These are phyloP conservation scores for Pichia phayaonensis DNA, from an alignment of 805 yeast species.

Conservation along the genomic window DNA sequence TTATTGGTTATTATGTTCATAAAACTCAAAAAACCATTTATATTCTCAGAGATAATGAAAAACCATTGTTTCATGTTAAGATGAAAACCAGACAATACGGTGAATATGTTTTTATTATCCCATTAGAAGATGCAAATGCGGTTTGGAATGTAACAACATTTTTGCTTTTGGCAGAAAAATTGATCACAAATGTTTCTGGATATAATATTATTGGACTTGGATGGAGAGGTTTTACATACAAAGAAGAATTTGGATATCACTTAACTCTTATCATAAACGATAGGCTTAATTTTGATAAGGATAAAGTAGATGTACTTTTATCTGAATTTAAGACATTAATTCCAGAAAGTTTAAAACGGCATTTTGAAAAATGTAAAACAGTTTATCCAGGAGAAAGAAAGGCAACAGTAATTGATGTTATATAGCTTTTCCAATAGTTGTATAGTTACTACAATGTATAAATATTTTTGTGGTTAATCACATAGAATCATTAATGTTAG, in stretches of 20 bases:
- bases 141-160: constrained; percentile 2
- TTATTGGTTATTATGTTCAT: background rate
- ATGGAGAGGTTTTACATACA: constrained; percentile 4
- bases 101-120: constrained; percentile 6
- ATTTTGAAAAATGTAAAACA: constrained; percentile 5
- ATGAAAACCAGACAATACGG: background rate
- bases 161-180: background rate
- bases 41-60: constrained; percentile 4
- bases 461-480: too few relatives aligned
- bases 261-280: constrained; percentile 6
- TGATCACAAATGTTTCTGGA: background rate
- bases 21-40: constrained; percentile 1
- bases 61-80: constrained; percentile 4
- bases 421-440: too few relatives aligned
- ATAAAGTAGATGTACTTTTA: background rate
- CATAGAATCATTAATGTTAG: background rate
- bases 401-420: background rate
- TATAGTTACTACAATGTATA: background rate
- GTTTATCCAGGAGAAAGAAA: background rate
- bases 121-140: background rate
- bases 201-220: constrained; percentile 1
- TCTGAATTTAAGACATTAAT: background rate
- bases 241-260: background rate
- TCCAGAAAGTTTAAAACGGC: background rate
- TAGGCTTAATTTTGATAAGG: background rate